Base-by-base conservation (phyloP, 225 moss, liverwort and hornwort genomes). In the Anthoceros angustus region DNA sequence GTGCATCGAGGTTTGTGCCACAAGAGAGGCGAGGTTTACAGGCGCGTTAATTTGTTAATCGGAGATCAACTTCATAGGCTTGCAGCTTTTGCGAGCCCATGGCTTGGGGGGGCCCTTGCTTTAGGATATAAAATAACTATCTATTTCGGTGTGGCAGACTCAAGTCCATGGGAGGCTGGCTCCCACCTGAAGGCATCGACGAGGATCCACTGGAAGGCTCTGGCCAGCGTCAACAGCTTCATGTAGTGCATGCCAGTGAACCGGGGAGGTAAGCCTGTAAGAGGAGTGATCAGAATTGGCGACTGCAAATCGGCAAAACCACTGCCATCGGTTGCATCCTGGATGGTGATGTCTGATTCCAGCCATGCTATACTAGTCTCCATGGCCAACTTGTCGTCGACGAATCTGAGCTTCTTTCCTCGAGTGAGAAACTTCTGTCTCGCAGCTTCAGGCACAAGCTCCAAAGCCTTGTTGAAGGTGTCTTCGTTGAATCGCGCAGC, bases 221-320 rank as follows among this genome's bases (percentile, higher is more conserved):
- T 76, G 40, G 77, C 79, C 46, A 77, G 43, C 21, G 87, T 85
- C 62, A 87, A 23, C 63, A 87, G 67, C 61, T 87, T 87, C 80
- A 85, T 80, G 70, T 77, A 80, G 65, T 85, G 82, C 80, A 83
- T 85, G 61, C 85, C 87, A 15, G 75, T 78, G 25, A 80, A 86
- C 39, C 86, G 74, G 26, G 80, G 69, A 9, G 70, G 55, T 60
- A 83, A 63, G 25, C 71, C 24, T 24, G 49, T 63, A 40, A 69
- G 18, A 42, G 80, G 72, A 39, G 74, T 83, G 3, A 68, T 24
- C 5, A 85, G 64, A n/a, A 80, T 70, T 12, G 87, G 85, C 7
- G 80, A 74, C 42, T 61, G 67, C 42, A 85, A 80, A 64, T 85
- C 70, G 15, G 82, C 46, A 25, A 43, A 16, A 20, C 75, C 78